These are phyloP conservation scores for Gossypium arboreum DNA, from an alignment of 345 rosid genomes.

Conservation along the genomic window DNA sequence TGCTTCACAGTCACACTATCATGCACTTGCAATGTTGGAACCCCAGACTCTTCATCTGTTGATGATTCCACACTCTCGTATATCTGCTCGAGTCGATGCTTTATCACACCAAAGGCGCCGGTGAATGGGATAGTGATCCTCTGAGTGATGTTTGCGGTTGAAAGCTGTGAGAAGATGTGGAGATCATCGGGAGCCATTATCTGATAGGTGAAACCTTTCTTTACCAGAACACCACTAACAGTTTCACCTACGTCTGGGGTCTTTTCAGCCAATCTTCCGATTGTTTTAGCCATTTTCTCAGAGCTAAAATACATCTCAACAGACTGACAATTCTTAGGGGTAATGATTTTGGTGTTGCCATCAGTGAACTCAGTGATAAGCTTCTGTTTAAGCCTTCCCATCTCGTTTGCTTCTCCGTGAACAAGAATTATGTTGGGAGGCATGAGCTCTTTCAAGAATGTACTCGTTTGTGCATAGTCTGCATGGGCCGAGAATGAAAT, in stretches of 20 bases:
- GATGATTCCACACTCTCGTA: conserved; percentile 73
- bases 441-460: conserved; percentile 84
- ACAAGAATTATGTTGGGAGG: conserved; percentile 95
- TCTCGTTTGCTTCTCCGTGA: conserved; percentile 88
- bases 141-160: conserved; percentile 77
- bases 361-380: conserved; percentile 71
- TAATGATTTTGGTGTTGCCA: conserved; percentile 72
- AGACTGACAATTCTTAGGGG: conserved; percentile 90
- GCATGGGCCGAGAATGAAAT: conserved; percentile 95
- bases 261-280: conserved; percentile 78
- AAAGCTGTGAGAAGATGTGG: conserved; percentile 88
- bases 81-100: conserved; percentile 78
- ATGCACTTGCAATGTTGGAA: conserved; percentile 60
- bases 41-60: conserved; percentile 69
- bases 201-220: conserved; percentile 93
- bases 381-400: conserved; percentile 92
- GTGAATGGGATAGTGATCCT: conserved; percentile 75
- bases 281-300: conserved; percentile 88
- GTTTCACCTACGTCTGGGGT: conserved; percentile 76
- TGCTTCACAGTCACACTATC: conserved; percentile 70
- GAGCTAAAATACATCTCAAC: conserved; percentile 83
- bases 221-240: conserved; percentile 77
- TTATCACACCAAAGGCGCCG: conserved; percentile 76
- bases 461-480: conserved; percentile 92
- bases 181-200: conserved; percentile 98